These are phyloP conservation scores for Globisporangium cystogenes DNA, from an alignment of 352 stramenopile genomes.

Conservation along the genomic window DNA sequence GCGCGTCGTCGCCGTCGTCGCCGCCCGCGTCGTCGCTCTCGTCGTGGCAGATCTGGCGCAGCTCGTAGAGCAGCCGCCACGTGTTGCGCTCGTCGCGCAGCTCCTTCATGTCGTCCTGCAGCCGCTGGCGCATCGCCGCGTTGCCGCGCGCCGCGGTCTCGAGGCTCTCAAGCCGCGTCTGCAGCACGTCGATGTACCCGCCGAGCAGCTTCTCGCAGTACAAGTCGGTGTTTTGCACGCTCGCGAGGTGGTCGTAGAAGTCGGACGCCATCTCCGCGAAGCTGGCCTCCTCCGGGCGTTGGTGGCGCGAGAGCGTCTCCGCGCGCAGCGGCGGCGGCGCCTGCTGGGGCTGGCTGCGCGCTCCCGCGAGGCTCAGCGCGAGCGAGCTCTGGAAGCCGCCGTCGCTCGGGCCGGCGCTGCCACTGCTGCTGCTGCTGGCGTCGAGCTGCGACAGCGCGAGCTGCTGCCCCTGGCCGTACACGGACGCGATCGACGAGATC, in stretches of 20 bases:
- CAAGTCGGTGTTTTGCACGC: conserved; percentile 59
- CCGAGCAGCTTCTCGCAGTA: conserved; percentile 71
- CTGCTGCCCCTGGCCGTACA: conserved; percentile 31
- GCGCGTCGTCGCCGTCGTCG: conserved; percentile 25
- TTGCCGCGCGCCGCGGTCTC: conserved; percentile 18
- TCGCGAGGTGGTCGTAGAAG: conserved; percentile 70
- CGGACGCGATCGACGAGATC: conserved; percentile 67
- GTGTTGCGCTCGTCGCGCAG: conserved; percentile 78
- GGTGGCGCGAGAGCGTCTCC: conserved; percentile 41
- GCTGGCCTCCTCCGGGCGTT: conserved; percentile 62
- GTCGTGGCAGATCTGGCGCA: conserved; percentile 55
- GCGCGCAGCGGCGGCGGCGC: conserved; percentile 26
- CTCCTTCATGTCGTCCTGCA: conserved; percentile 52
- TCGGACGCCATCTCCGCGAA: conserved; percentile 76
- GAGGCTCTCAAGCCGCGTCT: conserved; percentile 53
- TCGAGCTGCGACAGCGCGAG: conserved; percentile 11
- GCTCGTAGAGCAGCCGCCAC: conserved; percentile 72
- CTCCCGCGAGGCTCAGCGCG: conserved; percentile 10
- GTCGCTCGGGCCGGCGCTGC: conserved; percentile 13
- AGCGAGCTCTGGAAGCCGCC: conserved; percentile 41
- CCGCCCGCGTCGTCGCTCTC: conserved; percentile 21
- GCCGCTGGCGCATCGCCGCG: conserved; percentile 16
- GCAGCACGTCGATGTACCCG: conserved; percentile 75
- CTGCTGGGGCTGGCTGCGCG: conserved; percentile 15
- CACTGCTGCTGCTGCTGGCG: conserved; percentile 16